phyloP scores from a whole-genome alignment of 2,329 filamentous ascomycete species.

The Ilyonectria sp. region DNA sequence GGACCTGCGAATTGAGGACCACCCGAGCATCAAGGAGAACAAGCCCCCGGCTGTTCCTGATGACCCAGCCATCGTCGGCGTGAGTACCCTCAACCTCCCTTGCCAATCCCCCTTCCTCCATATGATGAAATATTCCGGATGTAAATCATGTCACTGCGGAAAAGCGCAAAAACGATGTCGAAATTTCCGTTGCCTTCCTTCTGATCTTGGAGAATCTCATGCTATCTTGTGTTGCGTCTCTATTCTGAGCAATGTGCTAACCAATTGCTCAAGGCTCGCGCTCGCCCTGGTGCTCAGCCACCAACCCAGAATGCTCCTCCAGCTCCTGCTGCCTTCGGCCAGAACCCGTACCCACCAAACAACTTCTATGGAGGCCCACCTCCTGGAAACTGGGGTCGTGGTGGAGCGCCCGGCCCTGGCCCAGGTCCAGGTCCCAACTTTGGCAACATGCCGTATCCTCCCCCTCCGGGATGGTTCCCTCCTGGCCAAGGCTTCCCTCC shows the following conservation, averaged over 20 bases:
- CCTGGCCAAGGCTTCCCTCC: constrained; percentile 83
- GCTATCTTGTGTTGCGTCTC: constrained; percentile 32
- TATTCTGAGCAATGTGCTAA: constrained; percentile 49
- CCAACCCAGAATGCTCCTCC: constrained; percentile 53
- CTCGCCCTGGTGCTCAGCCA: constrained; percentile 54
- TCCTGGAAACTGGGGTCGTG: constrained; percentile 70
- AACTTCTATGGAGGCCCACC: constrained; percentile 67
- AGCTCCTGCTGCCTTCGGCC: constrained; percentile 58
- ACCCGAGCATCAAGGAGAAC: constrained; percentile 80
- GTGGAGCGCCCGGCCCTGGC: constrained; percentile 69
- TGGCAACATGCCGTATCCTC: constrained; percentile 83
- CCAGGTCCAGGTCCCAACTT: constrained; percentile 73
- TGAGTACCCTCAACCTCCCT: constrained; percentile 73
- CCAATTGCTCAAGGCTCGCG: constrained; percentile 55
- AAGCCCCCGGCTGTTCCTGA: constrained; percentile 86
- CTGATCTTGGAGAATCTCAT: constrained; percentile 72
- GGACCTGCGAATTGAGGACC: constrained; percentile 93
- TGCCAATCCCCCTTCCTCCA: constrained; percentile 44
- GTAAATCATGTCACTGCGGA: constrained; percentile 88
- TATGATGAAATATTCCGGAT: constrained; percentile 99
- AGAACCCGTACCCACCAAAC: constrained; percentile 62
- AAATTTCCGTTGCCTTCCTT: constrained; percentile 99
- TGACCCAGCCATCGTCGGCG: constrained; percentile 96
- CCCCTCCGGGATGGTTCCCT: constrained; percentile 84
- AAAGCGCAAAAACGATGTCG: constrained; percentile 97